A percentile compares a stretch with the other conserved stretches of the same genome.
phyloP scores from a whole-genome alignment of 805 yeast genomes.

The Saturnispora hagleri region DNA sequence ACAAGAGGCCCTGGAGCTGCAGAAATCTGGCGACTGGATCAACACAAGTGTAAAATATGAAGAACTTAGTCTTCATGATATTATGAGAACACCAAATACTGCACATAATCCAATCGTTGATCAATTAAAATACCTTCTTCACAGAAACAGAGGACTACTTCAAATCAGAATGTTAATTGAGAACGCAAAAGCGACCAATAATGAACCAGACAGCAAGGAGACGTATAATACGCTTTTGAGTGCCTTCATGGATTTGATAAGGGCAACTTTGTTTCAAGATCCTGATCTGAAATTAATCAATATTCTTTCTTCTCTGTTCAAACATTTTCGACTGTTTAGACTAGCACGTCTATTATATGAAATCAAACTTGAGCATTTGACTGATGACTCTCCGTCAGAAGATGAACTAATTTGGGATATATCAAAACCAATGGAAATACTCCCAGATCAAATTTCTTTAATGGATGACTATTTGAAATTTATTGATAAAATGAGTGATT shows the following conservation, averaged over 20 bases:
- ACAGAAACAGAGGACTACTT: conserved; percentile 74
- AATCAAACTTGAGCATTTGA: conserved; percentile 38
- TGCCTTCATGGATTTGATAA: conserved; percentile 51
- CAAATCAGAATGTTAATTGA: conserved; percentile 32
- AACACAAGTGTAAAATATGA: conserved; percentile 50
- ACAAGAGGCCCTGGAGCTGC: conserved; percentile 57
- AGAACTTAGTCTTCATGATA: conserved; percentile 58
- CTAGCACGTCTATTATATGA: conserved; percentile 52
- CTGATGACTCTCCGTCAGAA: conserved; percentile 20
- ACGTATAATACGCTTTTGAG: conserved; percentile 12
- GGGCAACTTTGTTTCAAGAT: conserved; percentile 57
- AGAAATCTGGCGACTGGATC: conserved; percentile 39
- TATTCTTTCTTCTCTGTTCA: conserved; percentile 41
- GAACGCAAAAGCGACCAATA: neutral
- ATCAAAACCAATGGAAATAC: conserved; percentile 16
- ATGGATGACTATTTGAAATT: conserved; percentile 17
- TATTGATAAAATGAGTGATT: conserved; percentile 15
- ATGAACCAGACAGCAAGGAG: neutral
- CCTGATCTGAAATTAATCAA: conserved; percentile 51
- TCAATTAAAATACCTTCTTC: conserved; percentile 64
- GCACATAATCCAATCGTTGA: conserved; percentile 56
- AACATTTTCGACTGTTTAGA: conserved; percentile 38
- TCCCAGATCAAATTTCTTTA: conserved; percentile 24
- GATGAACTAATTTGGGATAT: conserved; percentile 20
- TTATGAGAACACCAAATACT: conserved; percentile 38